These are phyloP conservation scores for Eimeria falciformis DNA, from an alignment of 169 alveolate genomes.

Conservation along the genomic window DNA sequence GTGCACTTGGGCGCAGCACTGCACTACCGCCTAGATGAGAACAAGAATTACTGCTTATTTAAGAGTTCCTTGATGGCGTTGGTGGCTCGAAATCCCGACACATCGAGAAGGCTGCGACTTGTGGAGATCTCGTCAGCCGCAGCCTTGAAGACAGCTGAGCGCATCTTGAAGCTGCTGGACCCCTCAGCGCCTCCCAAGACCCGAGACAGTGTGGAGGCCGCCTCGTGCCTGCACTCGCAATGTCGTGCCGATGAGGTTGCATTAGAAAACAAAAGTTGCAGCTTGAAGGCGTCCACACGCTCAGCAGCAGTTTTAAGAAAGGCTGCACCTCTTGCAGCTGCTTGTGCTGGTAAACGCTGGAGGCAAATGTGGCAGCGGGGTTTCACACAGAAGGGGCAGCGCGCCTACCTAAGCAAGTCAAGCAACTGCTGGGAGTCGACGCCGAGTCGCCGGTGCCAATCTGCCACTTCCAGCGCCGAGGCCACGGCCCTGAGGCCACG, in stretches of 20 bases:
- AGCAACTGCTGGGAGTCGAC: not conserved
- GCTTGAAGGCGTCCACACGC: too few relatives aligned
- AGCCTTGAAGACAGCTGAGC: not conserved
- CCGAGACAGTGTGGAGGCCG: constrained; percentile 8
- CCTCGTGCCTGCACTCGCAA: constrained; percentile 21
- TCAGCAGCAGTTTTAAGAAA: too few relatives aligned
- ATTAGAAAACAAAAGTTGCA: too few relatives aligned
- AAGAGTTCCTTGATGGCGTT: not conserved
- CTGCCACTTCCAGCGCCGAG: not conserved
- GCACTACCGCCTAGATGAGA: not conserved
- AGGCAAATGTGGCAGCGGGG: too few relatives aligned
- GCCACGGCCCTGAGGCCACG: not conserved
- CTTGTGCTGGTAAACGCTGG: too few relatives aligned
- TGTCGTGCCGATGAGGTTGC: too few relatives aligned
- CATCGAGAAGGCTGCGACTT: not conserved
- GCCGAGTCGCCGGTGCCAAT: not conserved
- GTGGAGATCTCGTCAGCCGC: not conserved
- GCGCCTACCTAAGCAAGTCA: not conserved
- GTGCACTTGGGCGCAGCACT: not conserved
- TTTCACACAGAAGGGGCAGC: not conserved
- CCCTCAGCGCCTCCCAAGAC: constrained; percentile 3
- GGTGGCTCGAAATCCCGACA: not conserved
- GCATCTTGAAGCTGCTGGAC: not conserved
- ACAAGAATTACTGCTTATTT: not conserved
- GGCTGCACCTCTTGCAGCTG: too few relatives aligned